Evolutionary conservation across 352 stramenopile species (phyloP).

Genomic region (Poterioochromonas sp.): DNA sequence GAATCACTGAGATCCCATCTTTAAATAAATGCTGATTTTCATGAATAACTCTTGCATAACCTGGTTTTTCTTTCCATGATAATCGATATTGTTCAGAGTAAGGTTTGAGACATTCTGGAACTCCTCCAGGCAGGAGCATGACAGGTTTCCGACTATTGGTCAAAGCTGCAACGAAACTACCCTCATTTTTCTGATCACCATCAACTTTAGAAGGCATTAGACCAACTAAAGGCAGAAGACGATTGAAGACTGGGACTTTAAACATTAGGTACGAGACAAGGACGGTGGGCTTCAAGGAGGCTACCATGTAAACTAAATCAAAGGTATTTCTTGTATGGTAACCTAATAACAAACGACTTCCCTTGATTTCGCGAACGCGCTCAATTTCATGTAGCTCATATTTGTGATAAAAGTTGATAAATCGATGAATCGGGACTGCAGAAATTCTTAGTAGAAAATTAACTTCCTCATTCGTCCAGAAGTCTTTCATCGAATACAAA

Average conservation of each 20-base stretch:
- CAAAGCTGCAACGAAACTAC: background rate
- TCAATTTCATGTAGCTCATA: background rate
- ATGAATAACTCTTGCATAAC: background rate
- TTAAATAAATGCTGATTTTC: background rate
- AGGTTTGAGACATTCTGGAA: background rate
- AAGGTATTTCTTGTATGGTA: background rate
- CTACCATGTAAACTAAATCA: background rate
- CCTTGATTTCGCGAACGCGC: background rate
- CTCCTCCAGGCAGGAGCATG: background rate
- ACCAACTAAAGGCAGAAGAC: background rate
- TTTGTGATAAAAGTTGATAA: background rate
- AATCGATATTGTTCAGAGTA: background rate
- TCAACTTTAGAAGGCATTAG: background rate
- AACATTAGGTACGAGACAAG: background rate
- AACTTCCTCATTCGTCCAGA: background rate
- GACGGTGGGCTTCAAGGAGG: background rate
- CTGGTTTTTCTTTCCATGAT: background rate
- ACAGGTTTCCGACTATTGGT: background rate
- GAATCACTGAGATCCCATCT: background rate
- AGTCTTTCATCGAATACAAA: background rate
- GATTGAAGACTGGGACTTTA: background rate
- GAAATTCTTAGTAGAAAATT: background rate
- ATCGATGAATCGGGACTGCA: background rate
- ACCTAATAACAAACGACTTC: background rate
- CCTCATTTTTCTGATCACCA: background rate